Base-by-base conservation (phyloP, 2,329 filamentous ascomycete genomes). In the Penicillium sp. region DNA sequence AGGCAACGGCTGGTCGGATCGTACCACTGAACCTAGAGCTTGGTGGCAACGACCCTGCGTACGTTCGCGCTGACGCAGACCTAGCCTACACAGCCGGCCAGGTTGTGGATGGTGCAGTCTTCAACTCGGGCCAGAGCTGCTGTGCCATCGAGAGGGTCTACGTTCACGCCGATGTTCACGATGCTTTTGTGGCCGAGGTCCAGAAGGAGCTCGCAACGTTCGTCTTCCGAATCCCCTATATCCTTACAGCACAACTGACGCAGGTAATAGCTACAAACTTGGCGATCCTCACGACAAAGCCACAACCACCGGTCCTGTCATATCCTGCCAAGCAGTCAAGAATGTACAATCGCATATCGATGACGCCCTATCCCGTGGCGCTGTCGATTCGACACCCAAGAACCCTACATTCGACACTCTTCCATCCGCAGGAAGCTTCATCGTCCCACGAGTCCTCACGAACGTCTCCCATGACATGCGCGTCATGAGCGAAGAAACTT, bases 81-180 rank as follows among this genome's bases (percentile, higher is more conserved):
- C 78, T 97, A 57, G 87, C 86, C 57, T 96, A 92, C 90, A 93
- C 90, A 0, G 93, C 93, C 0, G 92, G 91, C 68, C 91, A 97
- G 78, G 92, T 97, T 70, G 93, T 97, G 11, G 93, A 97, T 67
- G 93, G 93, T 31, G 89, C 92, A 6, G 82, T 97, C 49, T 97
- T 97, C 83, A 97, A 97, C 82, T 96, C 93, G 41, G 93, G 93
- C 15, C 93, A 97, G 82, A 96, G 92, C 73, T 97, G 93, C 82
- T 97, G 93, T 79, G 91, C 91, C 38, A 83, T 97, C 52, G 93
- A 97, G 80, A 85, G 93, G 26, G 87, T 97, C 9, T 97, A 97
- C 69, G 93, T 97, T 3, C 88, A 93, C 69, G 90, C 91, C 69
- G 88, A 86, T 68, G 87, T 97, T 44, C 88, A 97, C 74, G 92